Conservation (phyloP, 441 rosid genomes). For the Rhodomyrtus psidioides region DNA sequence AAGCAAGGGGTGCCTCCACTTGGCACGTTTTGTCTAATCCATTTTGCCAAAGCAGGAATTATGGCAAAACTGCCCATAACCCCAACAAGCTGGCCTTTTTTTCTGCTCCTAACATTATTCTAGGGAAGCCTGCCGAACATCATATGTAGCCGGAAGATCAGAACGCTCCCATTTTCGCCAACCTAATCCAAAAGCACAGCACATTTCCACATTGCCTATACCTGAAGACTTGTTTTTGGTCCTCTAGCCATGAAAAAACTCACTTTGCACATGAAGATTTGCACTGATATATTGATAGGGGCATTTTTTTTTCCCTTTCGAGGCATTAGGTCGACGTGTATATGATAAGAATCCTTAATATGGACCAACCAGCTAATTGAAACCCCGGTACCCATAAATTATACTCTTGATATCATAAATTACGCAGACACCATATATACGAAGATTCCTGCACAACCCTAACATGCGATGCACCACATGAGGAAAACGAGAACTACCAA, state of each 20-base stretch:
- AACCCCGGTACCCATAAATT: neutral
- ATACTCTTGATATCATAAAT: neutral
- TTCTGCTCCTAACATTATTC: conserved; percentile 17
- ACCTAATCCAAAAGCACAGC: neutral
- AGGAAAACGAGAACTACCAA: neutral
- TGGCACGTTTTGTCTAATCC: neutral
- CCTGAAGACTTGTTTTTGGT: neutral
- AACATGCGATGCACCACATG: neutral
- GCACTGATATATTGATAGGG: neutral
- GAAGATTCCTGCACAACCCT: neutral
- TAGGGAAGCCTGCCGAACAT: conserved; percentile 38
- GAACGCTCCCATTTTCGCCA: neutral
- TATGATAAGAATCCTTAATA: neutral
- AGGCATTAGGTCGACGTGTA: neutral
- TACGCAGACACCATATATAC: neutral
- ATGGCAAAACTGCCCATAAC: conserved; percentile 6
- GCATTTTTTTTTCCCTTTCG: neutral
- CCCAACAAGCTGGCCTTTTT: conserved; percentile 12
- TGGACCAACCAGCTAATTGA: neutral
- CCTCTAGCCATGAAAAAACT: neutral
- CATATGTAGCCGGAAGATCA: neutral
- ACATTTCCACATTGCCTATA: neutral
- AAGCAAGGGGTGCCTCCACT: neutral
- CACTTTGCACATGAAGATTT: neutral
- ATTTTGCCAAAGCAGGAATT: conserved; percentile 13